Conservation (phyloP, 1,284 basidiomycete genomes). For the Melampsora larici-populina region DNA sequence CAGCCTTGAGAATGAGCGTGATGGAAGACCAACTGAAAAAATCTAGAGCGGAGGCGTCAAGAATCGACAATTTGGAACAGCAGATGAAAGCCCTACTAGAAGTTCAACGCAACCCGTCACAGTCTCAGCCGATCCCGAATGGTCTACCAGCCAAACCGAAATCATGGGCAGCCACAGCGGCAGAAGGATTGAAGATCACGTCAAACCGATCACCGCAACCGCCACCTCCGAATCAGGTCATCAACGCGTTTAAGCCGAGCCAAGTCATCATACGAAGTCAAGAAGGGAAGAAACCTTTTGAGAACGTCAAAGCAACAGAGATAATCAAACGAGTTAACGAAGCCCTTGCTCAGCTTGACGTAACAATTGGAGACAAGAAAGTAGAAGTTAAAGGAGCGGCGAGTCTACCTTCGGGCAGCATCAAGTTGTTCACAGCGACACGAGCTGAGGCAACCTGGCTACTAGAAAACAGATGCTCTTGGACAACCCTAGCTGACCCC, state of each 20-base stretch:
- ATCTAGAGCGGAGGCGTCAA: too few relatives aligned
- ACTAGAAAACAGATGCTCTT: background rate
- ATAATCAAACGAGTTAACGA: too few relatives aligned
- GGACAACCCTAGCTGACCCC: background rate
- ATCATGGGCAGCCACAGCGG: background rate
- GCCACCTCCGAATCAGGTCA: too few relatives aligned
- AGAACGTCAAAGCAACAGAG: too few relatives aligned
- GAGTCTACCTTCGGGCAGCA: background rate
- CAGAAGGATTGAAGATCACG: too few relatives aligned
- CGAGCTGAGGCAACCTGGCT: background rate
- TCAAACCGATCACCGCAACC: too few relatives aligned
- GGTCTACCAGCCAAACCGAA: background rate
- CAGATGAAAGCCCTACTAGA: background rate
- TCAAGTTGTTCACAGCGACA: background rate
- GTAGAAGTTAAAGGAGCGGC: too few relatives aligned
- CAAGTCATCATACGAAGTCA: too few relatives aligned
- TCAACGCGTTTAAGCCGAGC: too few relatives aligned
- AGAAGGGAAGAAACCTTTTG: too few relatives aligned
- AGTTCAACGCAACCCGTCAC: background rate
- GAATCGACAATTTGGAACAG: background rate
- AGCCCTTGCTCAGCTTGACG: too few relatives aligned
- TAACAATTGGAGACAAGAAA: too few relatives aligned
- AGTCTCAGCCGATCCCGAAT: background rate
- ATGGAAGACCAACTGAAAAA: background rate
- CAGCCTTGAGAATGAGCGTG: background rate